Evolutionary conservation across 2,329 filamentous ascomycete species (phyloP), one percentile per base, ranked within the genome.

Genomic region (Dothideomycetes sp.): DNA sequence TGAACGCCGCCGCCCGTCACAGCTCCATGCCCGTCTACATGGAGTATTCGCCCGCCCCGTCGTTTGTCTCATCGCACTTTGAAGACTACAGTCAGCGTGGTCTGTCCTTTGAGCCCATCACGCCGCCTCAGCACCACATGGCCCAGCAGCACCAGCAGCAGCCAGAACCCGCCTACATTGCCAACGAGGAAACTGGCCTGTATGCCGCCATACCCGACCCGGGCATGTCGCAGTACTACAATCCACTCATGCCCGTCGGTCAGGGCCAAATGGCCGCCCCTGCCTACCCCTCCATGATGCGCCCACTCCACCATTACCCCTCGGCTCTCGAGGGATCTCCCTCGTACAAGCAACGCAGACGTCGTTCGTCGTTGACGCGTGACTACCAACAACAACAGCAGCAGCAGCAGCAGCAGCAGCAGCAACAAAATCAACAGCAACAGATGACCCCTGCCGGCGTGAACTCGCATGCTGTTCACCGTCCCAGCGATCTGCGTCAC

Each of bases 1-100:
- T 94, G 65, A 85, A 94, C 62, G 37, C 37, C 16, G 37, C 37
- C 20, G 37, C 37, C 15, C 82, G 91, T 43, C 89, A 96, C 65
- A 84, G 88, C 47, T 98, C 91, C n/a, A 95, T 98, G 87, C 91
- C 91, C 35, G 84, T 87, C 15, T 98, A 94, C 61, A 81, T 96
- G 62, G 91, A 98, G 64, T 98, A 96, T 69, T 98, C 91, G 12
- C 91, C 91, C 39, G 91, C 91, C 0, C 91, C 91, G 2, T 96
- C 91, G 1, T 96, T 96, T 57, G 88, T 94, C 38, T 96, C 91
- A n/a, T 96, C 91, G 1, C 88, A 95, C 56, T 94, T 89, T 55
- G 91, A 96, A 59, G 89, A 96, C 61, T 98, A 95, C 71, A 94
- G 86, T 75, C 89, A 88, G 60, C 83, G 91, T 44, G 91, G 87